Conservation (phyloP, 2,329 filamentous ascomycete genomes). For the Hypomyces rosellus region DNA sequence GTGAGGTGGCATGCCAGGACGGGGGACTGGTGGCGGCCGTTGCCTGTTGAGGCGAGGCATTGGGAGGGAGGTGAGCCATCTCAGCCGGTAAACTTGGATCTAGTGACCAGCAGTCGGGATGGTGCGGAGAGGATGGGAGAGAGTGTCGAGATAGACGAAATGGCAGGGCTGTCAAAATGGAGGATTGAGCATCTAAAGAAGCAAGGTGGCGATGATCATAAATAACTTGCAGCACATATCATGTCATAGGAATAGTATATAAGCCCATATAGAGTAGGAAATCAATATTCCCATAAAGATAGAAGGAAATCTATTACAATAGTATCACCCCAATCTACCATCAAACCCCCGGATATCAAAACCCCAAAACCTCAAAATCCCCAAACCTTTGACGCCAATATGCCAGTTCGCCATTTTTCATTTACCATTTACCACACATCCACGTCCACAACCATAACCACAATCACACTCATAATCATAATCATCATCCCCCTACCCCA, state of each 20-base stretch:
- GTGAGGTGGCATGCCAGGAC: conserved; percentile 61
- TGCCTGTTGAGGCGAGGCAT: conserved; percentile 55
- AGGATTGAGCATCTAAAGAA: conserved; percentile 28
- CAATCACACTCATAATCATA: no score
- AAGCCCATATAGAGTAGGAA: not conserved
- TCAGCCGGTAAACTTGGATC: conserved; percentile 13
- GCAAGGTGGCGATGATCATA: conserved; percentile 9
- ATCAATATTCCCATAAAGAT: conserved; percentile 18
- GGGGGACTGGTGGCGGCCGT: conserved; percentile 65
- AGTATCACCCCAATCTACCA: not conserved
- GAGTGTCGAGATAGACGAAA: conserved; percentile 30
- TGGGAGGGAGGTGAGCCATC: conserved; percentile 50
- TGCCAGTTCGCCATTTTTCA: no score
- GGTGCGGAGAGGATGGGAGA: conserved; percentile 28
- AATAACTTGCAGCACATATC: not conserved
- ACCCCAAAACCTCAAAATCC: not conserved
- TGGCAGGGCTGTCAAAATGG: conserved; percentile 35
- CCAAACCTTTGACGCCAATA: no score
- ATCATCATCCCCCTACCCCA: not conserved
- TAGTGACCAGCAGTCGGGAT: conserved; percentile 1
- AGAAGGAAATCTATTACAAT: conserved; percentile 12
- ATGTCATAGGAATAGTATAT: not conserved
- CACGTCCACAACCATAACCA: no score
- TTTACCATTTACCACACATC: no score
- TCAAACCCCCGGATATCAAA: conserved; percentile 3